phyloP scores from a whole-genome alignment of 164 flowering plant genomes.

The Litsea cubeba region DNA sequence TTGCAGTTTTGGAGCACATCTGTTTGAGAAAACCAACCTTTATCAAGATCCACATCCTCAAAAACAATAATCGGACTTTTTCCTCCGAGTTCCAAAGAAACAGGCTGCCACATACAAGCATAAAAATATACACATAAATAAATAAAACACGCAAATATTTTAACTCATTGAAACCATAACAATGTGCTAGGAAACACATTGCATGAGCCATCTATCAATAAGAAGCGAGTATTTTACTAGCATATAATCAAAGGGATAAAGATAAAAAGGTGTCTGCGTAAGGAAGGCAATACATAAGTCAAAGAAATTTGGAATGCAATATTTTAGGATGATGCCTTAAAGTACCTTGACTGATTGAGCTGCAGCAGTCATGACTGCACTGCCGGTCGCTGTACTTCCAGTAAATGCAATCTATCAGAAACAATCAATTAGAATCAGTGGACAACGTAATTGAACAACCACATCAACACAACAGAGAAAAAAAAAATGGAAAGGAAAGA shows the following conservation, averaged over 20 bases:
- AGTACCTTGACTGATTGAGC: conserved; percentile 83
- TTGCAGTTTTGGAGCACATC: not conserved
- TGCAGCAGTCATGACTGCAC: conserved; percentile 83
- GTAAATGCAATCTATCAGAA: conserved; percentile 82
- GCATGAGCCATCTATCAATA: not conserved
- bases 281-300: not conserved
- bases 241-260: not conserved
- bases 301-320: not conserved
- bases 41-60: conserved; percentile 92
- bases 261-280: not conserved
- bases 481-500: too few species aligned
- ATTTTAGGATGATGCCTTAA: conserved; percentile 2
- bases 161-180: not conserved
- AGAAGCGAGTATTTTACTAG: not conserved
- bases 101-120: conserved; percentile 57
- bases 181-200: not conserved
- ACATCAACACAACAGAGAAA: not conserved
- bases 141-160: not conserved
- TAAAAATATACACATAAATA: not conserved
- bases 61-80: conserved; percentile 95
- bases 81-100: conserved; percentile 95
- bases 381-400: conserved; percentile 89
- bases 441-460: conserved; percentile 1
- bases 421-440: not conserved
- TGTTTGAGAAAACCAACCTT: conserved; percentile 36